These are phyloP conservation scores for Phytophthora citrophthora DNA, from an alignment of 352 stramenopile genomes.

Conservation along the genomic window DNA sequence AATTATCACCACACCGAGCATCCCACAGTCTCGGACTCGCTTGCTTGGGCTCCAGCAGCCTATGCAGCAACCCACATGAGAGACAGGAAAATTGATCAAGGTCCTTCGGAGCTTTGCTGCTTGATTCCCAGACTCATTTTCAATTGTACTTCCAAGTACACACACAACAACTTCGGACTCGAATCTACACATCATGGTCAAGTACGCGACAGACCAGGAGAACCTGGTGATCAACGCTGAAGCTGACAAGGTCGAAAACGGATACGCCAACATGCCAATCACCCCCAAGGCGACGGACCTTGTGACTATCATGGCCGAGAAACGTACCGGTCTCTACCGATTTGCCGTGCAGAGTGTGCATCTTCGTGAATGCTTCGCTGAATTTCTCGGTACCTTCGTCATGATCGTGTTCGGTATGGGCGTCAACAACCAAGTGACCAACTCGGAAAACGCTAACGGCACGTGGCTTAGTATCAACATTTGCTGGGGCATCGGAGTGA, in stretches of 20 bases:
- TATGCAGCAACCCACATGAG: conserved; percentile 28
- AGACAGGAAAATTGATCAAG: conserved; percentile 12
- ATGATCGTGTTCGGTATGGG: conserved; percentile 40
- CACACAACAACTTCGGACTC: conserved; percentile 20
- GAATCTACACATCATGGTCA: conserved; percentile 19
- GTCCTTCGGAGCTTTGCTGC: not conserved
- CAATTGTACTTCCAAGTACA: conserved; percentile 34
- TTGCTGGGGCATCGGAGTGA: conserved; percentile 49
- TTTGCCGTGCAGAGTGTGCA: conserved; percentile 38
- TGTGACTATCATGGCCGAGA: conserved; percentile 28
- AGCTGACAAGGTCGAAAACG: conserved; percentile 26
- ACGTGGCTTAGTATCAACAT: conserved; percentile 67
- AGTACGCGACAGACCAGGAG: conserved; percentile 38
- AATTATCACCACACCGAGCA: not conserved
- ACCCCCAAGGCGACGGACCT: conserved; percentile 40
- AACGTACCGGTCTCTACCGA: conserved; percentile 49
- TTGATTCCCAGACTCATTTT: conserved; percentile 26
- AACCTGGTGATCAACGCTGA: conserved; percentile 36
- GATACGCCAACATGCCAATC: conserved; percentile 24
- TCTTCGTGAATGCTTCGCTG: conserved; percentile 49
- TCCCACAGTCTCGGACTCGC: conserved; percentile 25
- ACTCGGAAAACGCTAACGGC: conserved; percentile 51
- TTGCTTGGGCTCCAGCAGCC: conserved; percentile 25
- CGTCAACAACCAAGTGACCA: conserved; percentile 61
- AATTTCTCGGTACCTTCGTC: conserved; percentile 52